Conservation (phyloP, 2,329 filamentous ascomycete genomes). For the Aspergillus bombycis region DNA sequence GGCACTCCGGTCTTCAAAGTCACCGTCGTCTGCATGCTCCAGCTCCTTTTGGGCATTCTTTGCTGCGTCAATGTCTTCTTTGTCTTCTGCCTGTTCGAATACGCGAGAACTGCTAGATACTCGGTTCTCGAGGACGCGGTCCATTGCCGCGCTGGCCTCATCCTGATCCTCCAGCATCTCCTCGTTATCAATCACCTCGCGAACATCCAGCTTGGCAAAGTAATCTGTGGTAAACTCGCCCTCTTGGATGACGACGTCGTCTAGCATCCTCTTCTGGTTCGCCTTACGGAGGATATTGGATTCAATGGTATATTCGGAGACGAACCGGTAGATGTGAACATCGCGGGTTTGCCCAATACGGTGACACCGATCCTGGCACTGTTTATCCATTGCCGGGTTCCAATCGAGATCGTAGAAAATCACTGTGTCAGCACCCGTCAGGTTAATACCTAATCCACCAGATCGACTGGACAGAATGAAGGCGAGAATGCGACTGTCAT, state of each 20-base stretch:
- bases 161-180: constrained; percentile 64
- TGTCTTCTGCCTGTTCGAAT: constrained; percentile 88
- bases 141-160: constrained; percentile 80
- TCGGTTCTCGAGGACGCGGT: constrained; percentile 74
- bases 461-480: constrained; percentile 96
- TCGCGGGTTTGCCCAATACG: constrained; percentile 97
- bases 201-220: constrained; percentile 75
- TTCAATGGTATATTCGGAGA: constrained; percentile 93
- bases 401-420: constrained; percentile 99
- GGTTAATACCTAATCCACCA: constrained; percentile 91
- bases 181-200: constrained; percentile 66
- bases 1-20: constrained; percentile 71
- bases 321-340: constrained; percentile 94
- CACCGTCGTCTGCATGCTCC: constrained; percentile 77
- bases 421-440: constrained; percentile 94
- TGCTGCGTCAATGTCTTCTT: constrained; percentile 87
- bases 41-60: constrained; percentile 87
- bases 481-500: constrained; percentile 85
- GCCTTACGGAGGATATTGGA: constrained; percentile 96
- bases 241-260: constrained; percentile 97
- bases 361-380: constrained; percentile 96
- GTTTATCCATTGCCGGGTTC: constrained; percentile 99
- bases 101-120: constrained; percentile 69
- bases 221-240: constrained; percentile 98
- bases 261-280: constrained; percentile 95